Percentiles rank a stretch among this genome's conserved stretches.
phyloP scores from a whole-genome alignment of 176 grass and related monocot genomes.

The Zizania latifolia region DNA sequence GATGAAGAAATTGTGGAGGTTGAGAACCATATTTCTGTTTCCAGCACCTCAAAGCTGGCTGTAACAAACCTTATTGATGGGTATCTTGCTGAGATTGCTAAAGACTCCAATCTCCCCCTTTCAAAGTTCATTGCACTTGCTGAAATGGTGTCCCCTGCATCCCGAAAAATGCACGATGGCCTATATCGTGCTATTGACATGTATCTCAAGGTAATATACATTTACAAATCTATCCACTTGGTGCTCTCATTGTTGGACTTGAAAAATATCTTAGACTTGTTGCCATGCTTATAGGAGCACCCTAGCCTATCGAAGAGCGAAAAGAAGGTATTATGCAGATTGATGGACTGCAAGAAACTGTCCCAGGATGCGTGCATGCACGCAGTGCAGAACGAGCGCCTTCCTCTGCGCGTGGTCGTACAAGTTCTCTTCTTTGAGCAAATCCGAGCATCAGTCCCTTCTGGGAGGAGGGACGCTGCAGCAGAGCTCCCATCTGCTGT shows the following conservation, averaged over 20 bases:
- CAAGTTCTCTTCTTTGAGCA: conserved; percentile 97
- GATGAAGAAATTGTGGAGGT: conserved; percentile 68
- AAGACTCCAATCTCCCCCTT: conserved; percentile 77
- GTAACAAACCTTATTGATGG: conserved; percentile 82
- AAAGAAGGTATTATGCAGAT: conserved; percentile 74
- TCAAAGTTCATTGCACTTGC: conserved; percentile 70
- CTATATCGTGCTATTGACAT: conserved; percentile 92
- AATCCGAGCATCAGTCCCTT: conserved; percentile 32
- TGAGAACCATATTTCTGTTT: conserved; percentile 41
- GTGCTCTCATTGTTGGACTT: neutral
- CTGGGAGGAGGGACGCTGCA: conserved; percentile 17
- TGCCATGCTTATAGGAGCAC: conserved; percentile 60
- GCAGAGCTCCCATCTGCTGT: conserved; percentile 35
- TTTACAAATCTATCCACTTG: neutral
- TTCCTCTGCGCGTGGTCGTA: conserved; percentile 89
- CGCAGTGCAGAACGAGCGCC: conserved; percentile 85
- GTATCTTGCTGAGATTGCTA: conserved; percentile 84
- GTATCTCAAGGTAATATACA: conserved; percentile 80
- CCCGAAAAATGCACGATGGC: conserved; percentile 65
- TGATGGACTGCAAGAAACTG: conserved; percentile 94
- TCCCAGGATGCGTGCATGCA: conserved; percentile 79
- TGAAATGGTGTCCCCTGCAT: conserved; percentile 53
- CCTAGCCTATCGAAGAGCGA: conserved; percentile 76
- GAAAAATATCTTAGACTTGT: neutral
- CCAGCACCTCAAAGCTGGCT: conserved; percentile 42